Base-by-base conservation (phyloP, 2,329 filamentous ascomycete genomes). In the Monilinia fructigena region DNA sequence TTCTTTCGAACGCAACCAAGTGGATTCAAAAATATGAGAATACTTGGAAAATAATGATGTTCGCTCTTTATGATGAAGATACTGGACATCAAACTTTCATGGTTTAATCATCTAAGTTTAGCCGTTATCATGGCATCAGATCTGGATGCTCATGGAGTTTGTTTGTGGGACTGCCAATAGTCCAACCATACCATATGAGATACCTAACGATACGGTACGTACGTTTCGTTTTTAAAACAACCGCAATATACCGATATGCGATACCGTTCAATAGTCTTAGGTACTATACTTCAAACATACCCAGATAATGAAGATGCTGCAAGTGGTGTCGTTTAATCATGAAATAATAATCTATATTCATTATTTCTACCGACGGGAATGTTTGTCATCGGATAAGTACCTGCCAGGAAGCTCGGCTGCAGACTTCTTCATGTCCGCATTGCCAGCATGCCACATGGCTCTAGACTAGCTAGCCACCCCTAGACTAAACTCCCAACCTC, bases 381-480 rank as follows among this genome's bases (percentile, higher is more conserved):
- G 3, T 60, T 20, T 50, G 45, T 7, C 14, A 38, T 60, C 58
- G 45, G 45, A 38, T 14, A 60, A 60, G 42, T 50, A 60, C 56
- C 45, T n/a, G n/a, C 56, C 56, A 60, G 56, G 42, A 48, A 48
- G 42, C 56, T 60, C 56, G 56, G 56, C 56, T 60, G 28, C 45
- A 60, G 45, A 23, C 42, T 38, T 50, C 56, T 60, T 45, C 56
- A 60, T 60, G 56, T 4, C 38, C 3, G 38, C 38, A 40, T 42
- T 42, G 40, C 56, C 56, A 59, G 42, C 52, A 54, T 54, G 52
- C 35, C 53, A 55, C 58, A 50, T 60, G n/a, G 28, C 56, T 59
- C 42, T 20, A 60, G 26, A 50, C 42, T 50, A 38, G 42, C 45
- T 60, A 60, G 58, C 28, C 20, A 60, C 35, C 28, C 58, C 58